Evolutionary conservation across 176 grass and related monocot species (phyloP).

Genomic region (Oryza longistaminata): DNA sequence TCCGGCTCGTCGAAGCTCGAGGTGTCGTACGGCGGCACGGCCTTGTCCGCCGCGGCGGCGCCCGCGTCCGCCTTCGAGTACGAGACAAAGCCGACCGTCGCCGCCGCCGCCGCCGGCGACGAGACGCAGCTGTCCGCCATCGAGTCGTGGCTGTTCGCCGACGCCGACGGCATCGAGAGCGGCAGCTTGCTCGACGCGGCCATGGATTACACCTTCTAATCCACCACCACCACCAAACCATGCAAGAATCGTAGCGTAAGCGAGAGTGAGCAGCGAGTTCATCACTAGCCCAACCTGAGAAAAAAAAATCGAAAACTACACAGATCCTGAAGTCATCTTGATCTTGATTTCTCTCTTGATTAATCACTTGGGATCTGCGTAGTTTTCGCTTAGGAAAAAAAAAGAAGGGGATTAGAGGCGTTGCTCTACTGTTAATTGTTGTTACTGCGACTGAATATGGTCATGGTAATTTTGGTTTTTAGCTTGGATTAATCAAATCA

Average conservation of each 20-base stretch:
- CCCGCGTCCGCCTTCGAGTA: conserved; percentile 11
- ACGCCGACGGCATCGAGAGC: conserved; percentile 29
- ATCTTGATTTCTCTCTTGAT: not conserved
- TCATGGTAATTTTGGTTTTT: conserved; percentile 22
- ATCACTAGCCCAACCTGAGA: conserved; percentile 9
- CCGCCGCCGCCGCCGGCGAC: not conserved
- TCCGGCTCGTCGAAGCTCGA: conserved; percentile 45
- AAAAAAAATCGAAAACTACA: conserved; percentile 46
- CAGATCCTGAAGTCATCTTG: conserved; percentile 34
- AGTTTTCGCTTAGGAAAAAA: conserved; percentile 46
- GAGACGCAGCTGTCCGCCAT: conserved; percentile 44
- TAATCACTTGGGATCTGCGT: conserved; percentile 44
- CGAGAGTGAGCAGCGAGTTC: not conserved
- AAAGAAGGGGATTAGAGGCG: not conserved
- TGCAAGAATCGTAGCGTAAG: not conserved
- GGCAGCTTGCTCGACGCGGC: conserved; percentile 13
- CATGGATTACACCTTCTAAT: conserved; percentile 51
- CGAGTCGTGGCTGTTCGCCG: conserved; percentile 67
- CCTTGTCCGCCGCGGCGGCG: not conserved
- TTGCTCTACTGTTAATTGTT: not conserved
- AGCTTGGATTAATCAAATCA: not conserved
- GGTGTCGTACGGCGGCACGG: conserved; percentile 27
- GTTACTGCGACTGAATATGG: conserved; percentile 14
- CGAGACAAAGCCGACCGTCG: conserved; percentile 34
- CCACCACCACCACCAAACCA: not conserved